phyloP scores from a whole-genome alignment of 2,329 filamentous ascomycete species.

The Furcasterigmium sp. region DNA sequence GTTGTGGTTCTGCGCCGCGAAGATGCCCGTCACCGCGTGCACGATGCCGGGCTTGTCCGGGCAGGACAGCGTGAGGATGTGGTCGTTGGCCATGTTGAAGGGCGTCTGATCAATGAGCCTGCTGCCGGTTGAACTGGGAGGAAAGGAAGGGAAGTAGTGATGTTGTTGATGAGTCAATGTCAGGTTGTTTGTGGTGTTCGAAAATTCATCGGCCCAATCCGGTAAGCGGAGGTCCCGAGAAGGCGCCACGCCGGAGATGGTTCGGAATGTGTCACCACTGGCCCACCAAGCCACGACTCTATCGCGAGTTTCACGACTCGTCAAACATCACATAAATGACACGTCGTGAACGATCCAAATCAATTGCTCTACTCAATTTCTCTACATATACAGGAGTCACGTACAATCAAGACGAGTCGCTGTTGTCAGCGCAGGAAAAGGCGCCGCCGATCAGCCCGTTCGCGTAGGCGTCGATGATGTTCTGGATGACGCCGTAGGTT shows the following conservation, averaged over 20 bases:
- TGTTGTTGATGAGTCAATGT: not conserved
- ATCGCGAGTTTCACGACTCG: no score
- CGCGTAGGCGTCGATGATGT: conserved; percentile 46
- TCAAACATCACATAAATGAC: no score
- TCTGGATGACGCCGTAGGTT: conserved; percentile 39
- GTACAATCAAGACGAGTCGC: conserved; percentile 24
- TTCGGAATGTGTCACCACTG: not conserved
- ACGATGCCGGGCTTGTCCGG: conserved; percentile 82
- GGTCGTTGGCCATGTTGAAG: conserved; percentile 43
- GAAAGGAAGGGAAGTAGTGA: no score
- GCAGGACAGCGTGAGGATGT: conserved; percentile 77
- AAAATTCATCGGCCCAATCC: not conserved
- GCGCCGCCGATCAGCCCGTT: conserved; percentile 37
- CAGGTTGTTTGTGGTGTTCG: not conserved
- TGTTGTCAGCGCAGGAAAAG: conserved; percentile 45
- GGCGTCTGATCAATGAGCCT: not conserved
- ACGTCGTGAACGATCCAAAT: no score
- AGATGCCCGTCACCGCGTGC: conserved; percentile 74
- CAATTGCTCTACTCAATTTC: no score
- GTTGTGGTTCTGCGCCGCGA: conserved; percentile 69
- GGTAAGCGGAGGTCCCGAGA: not conserved
- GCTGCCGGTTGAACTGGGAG: no score
- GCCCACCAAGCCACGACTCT: no score
- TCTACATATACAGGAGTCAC: no score
- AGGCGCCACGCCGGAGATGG: not conserved